Evolutionary conservation across 1,284 basidiomycete species (phyloP), one percentile per base, ranked within the genome.

Genomic region (Cystobasidiaceae sp.): DNA sequence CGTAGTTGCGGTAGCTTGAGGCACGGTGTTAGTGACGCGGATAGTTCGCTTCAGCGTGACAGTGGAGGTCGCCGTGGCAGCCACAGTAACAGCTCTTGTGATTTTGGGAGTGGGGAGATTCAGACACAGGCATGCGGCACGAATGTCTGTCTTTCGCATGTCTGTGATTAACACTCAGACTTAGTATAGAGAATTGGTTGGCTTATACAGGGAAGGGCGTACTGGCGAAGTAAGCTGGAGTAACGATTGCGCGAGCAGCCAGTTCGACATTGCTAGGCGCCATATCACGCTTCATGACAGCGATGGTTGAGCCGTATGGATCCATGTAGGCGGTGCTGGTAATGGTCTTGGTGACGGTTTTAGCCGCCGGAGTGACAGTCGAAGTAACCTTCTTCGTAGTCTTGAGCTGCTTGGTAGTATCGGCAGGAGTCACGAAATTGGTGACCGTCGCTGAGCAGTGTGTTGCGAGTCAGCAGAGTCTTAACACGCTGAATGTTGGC

Each of bases 301-400:
- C 51, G 19, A 54, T 54, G 7, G 51, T 54, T 5, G 15, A 3
- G 28, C 51, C 51, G 32, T 54, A 21, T 3, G 51, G 23, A 34
- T 54, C 51, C 8, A 54, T 21, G 51, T 54, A 54, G 13, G 51
- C 51, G 8, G 51, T 54, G 25, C 51, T 54, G 15, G 51, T 54
- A 19, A 34, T 27, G 4, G 34, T 39, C 15, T 30, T 15, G 7
- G 51, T 54, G 4, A 54, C 51, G 19, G 51, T 54, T n/a, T 33
- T 54, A 11, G 32, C 25, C 4, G 5, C 25, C 15, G 51, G 51
- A 21, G 51, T 54, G 6, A 54, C 51, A 8, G 11, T 28, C 7
- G 32, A 11, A 21, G 30, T 54, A n/a, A 21, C 17, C 27, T 13
- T 54, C 3, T 13, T 21, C 4, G 51, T 54, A n/a, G n/a, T 8